These are phyloP conservation scores for Cercospora sp. DNA, from an alignment of 2,329 filamentous ascomycete species.

Conservation along the genomic window DNA sequence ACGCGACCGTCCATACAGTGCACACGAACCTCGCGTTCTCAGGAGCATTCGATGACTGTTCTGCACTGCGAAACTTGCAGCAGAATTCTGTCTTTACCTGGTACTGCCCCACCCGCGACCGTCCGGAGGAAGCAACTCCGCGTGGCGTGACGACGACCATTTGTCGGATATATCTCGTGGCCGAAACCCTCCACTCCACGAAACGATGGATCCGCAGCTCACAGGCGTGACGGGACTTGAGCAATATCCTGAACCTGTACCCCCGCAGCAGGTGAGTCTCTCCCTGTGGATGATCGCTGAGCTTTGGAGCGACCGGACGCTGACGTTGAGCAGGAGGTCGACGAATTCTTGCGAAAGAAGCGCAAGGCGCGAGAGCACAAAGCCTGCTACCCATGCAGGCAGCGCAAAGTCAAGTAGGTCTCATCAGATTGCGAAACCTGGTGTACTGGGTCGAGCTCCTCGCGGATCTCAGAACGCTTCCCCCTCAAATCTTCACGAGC, in stretches of 20 bases:
- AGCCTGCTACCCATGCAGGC: slow-evolving; percentile 54
- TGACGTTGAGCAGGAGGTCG: slow-evolving; percentile 45
- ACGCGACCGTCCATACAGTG: not conserved
- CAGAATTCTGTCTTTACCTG: not conserved
- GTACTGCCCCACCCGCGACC: not conserved
- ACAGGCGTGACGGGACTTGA: slow-evolving; percentile 18
- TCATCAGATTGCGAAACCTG: not conserved
- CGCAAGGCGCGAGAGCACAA: slow-evolving; percentile 55
- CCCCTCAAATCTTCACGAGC: not conserved
- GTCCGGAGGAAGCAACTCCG: not conserved
- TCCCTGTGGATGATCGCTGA: not conserved
- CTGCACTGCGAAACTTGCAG: not conserved
- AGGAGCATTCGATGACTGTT: not conserved
- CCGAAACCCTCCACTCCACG: slow-evolving; percentile 6
- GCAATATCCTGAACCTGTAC: slow-evolving; percentile 1
- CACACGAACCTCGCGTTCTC: not conserved
- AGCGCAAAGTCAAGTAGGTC: slow-evolving; percentile 41
- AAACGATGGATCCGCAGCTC: slow-evolving; percentile 28
- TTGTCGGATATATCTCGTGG: slow-evolving; percentile 2
- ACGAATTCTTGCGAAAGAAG: slow-evolving; percentile 52
- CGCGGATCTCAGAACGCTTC: not conserved
- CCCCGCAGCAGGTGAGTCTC: slow-evolving; percentile 1
- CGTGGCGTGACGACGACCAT: slow-evolving; percentile 3
- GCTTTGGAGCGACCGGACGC: not conserved
- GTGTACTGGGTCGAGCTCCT: not conserved